Base-by-base conservation (phyloP, 75 land plant genomes). In the Chamaecyparis obtusa region DNA sequence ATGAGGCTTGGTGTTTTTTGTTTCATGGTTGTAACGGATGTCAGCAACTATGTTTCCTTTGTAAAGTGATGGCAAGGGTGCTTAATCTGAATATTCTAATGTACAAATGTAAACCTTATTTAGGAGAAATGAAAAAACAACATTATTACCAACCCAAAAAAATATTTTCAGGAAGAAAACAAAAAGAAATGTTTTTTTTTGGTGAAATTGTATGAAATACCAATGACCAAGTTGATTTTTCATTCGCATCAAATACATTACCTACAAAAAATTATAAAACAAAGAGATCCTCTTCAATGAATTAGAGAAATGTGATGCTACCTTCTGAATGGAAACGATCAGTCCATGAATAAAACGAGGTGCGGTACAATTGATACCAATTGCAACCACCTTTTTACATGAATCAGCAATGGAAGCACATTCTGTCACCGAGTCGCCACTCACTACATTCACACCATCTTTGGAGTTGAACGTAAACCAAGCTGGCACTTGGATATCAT, bases 381-480 rank as follows among this genome's bases (percentile, higher is more conserved):
- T 94, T 74, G 97, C 97, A 84, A 94, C 92, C 80, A 95, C 93
- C 69, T 93, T 89, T 51, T 87, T 86, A 88, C 96, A 95, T 21
- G 91, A 89, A 39, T 94, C 99, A 69, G 93, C 99, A 88, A 98
- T 86, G 6, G 89, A 64, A 32, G 86, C 95, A 90, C 99, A 98
- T 78, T 97, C 96, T 60, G 67, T 48, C 64, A 97, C 81, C 69
- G 95, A 91, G 87, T 96, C 97, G 54, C 98, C 98, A 84, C 93
- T 92, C 77, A 96, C 98, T 72, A 93, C 95, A 88, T 94, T 93
- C 56, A 90, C 88, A 49, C 97, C 97, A 90, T 96, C 98, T 88
- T 95, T 98, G 1, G 99, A 98, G 84, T 93, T 98, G 87, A 98
- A 98, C n/a, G 99, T 91, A 86, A 98, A 84, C 99, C 99, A 98